Base-by-base conservation (phyloP, 1,139 yeast genomes). In the Kodamaea suecica region DNA sequence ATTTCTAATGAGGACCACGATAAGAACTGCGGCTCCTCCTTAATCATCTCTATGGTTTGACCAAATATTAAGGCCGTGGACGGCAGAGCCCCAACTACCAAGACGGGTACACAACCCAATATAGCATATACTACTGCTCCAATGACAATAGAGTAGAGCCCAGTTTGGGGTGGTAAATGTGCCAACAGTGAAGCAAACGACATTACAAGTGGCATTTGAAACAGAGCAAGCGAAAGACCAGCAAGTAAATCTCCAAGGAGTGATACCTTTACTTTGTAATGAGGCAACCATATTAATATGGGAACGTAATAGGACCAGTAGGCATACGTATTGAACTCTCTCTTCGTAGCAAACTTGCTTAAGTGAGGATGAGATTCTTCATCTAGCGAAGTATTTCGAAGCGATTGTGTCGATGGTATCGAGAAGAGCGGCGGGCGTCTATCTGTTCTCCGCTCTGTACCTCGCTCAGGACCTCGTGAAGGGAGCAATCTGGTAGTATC, bases 171-270 rank as follows among this genome's bases (percentile, higher is more conserved):
- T 5, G 66, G 60, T 9, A 61, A 45, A 34, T 56, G 61, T 5
- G 65, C 66, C 38, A 62, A 50, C 1, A 63, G 54, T 1, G 62
- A 53, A 3, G 65, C 57, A 26, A 61, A 48, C 2, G 66, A 61
- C 66, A 62, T 59, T 29, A 60, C 66, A 24, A 60, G 46, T 4
- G 67, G 67, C 26, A 61, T 56, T 43, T 61, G 67, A 44, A 62
- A 61, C 19, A 59, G 52, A 3, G 66, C 63, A 23, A 61, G 44
- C 17, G 66, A 57, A 3, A 59, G 32, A 0, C 67, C 66, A 2
- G 67, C 66, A n/a, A 62, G 42, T 13, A 52, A 34, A 38, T 62
- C 67, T 2, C 67, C 66, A 6, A 53, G 20, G 12, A 60, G 36
- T 8, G 42, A 30, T 9, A 34, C 37, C 9, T 30, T 13, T 19